phyloP scores from a whole-genome alignment of 139 green algal genomes.

The Haematococcus sp. region DNA sequence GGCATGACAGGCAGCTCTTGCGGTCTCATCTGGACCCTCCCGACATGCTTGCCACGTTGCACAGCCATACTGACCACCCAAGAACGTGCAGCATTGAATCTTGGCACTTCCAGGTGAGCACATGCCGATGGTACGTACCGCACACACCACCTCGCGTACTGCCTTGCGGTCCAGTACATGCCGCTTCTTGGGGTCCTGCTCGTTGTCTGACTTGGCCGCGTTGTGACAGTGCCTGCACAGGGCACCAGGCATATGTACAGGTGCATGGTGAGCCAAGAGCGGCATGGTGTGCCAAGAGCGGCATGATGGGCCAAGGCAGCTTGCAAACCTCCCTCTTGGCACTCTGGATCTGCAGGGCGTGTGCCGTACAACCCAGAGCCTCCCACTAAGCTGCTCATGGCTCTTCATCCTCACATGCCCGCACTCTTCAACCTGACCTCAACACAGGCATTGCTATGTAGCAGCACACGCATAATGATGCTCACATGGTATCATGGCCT shows the following conservation, averaged over 20 bases:
- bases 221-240: conserved; percentile 83
- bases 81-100: no score
- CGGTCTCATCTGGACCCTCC: no score
- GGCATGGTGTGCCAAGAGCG: not conserved
- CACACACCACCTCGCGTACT: conserved; percentile 78
- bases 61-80: no score
- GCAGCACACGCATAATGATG: no score
- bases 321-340: not conserved
- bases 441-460: no score
- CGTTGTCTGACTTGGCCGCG: conserved; percentile 58
- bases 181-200: conserved; percentile 68
- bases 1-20: no score
- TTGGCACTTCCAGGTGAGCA: no score
- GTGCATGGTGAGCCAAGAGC: not conserved
- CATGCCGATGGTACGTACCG: no score
- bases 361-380: not conserved
- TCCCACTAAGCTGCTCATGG: not conserved
- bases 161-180: conserved; percentile 79
- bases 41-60: no score
- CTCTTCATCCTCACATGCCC: not conserved
- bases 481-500: not conserved
- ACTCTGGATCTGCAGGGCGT: not conserved
- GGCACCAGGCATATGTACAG: conserved; percentile 14
- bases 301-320: not conserved
- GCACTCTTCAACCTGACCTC: not conserved